Evolutionary conservation across 257 asterid genomes (phyloP).

Genomic region (Agastache rugosa): DNA sequence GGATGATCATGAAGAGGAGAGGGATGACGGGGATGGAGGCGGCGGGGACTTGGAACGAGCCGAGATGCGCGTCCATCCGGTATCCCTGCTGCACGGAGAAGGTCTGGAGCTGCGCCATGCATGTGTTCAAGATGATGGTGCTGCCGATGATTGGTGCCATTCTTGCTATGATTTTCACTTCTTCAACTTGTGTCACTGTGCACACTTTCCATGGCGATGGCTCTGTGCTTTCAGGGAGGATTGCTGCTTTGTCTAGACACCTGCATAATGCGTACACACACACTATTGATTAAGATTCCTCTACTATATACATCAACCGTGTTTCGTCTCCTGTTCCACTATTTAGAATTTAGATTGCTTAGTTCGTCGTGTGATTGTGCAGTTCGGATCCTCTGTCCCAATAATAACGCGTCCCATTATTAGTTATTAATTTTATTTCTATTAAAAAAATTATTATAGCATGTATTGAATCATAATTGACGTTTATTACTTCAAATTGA

Average conservation of each 20-base stretch:
- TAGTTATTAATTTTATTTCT: too few species aligned
- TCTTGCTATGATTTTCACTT: constrained; percentile 62
- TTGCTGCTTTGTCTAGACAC: constrained; percentile 75
- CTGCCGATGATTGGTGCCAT: constrained; percentile 74
- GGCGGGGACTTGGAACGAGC: constrained; percentile 62
- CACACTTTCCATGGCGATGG: constrained; percentile 65
- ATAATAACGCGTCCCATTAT: too few species aligned
- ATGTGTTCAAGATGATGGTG: constrained; percentile 73
- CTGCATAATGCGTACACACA: too few species aligned
- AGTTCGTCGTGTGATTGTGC: background rate
- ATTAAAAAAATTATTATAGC: too few species aligned
- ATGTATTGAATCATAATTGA: too few species aligned
- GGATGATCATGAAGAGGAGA: constrained; percentile 56
- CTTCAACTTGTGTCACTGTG: constrained; percentile 76
- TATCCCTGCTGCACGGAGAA: constrained; percentile 72
- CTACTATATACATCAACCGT: too few species aligned
- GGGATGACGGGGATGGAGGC: constrained; percentile 74
- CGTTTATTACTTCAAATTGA: too few species aligned
- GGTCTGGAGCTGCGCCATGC: constrained; percentile 80
- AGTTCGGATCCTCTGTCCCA: background rate
- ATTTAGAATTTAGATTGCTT: too few species aligned
- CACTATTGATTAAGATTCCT: too few species aligned
- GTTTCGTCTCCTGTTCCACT: too few species aligned
- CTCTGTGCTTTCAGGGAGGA: constrained; percentile 40
- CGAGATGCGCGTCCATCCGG: constrained; percentile 60